Conservation (phyloP, 2,329 filamentous ascomycete species). For the Cladosporium phlei region DNA sequence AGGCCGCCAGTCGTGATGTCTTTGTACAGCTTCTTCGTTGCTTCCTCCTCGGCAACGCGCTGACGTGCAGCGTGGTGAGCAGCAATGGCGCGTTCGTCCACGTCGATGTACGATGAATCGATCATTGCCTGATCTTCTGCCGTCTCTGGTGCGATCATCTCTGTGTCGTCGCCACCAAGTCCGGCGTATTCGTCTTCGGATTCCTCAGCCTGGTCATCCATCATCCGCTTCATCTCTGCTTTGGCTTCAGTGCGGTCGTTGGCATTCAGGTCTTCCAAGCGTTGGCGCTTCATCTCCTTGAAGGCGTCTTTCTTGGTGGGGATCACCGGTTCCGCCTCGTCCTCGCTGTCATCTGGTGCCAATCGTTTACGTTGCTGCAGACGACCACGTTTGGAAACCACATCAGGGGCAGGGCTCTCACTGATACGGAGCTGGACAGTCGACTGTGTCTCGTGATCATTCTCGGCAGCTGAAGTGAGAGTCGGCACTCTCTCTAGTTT, state of each 20-base stretch:
- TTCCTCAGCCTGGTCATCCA: constrained; percentile 92
- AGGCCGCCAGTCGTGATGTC: constrained; percentile 87
- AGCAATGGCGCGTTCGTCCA: constrained; percentile 74
- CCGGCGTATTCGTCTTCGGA: constrained; percentile 98
- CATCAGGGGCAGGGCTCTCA: constrained; percentile 25
- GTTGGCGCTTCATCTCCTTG: constrained; percentile 62
- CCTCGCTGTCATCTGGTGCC: constrained; percentile 41
- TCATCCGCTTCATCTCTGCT: constrained; percentile 81
- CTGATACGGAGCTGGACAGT: constrained; percentile 30
- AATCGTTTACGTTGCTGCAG: constrained; percentile 40
- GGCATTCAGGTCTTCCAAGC: constrained; percentile 43
- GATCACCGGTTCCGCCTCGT: constrained; percentile 36
- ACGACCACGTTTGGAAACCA: constrained; percentile 50
- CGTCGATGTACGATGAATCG: constrained; percentile 70
- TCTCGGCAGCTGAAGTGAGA: constrained; percentile 13
- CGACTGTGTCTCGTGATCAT: constrained; percentile 28
- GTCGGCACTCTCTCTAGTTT: constrained; percentile 18
- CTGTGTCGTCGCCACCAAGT: constrained; percentile 74
- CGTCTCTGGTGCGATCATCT: constrained; percentile 65
- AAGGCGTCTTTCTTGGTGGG: constrained; percentile 54
- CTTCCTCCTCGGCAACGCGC: constrained; percentile 74
- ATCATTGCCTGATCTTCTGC: constrained; percentile 82
- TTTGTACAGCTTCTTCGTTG: constrained; percentile 84
- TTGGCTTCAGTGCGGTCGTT: constrained; percentile 47
- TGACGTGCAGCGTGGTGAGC: constrained; percentile 82